These are phyloP conservation scores for Chrysopogon serrulatus DNA, from an alignment of 176 grass and related monocot species.

Conservation along the genomic window DNA sequence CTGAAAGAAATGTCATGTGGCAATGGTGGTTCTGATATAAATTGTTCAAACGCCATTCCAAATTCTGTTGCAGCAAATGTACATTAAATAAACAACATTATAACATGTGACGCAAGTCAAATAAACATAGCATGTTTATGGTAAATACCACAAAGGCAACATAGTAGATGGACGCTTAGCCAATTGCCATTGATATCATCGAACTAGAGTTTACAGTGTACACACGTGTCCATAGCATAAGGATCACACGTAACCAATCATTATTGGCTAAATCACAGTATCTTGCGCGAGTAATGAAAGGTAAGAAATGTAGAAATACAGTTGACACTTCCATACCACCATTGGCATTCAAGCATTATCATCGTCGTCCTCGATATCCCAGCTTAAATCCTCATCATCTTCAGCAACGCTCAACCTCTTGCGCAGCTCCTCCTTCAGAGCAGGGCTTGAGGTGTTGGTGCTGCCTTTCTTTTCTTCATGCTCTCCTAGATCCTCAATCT, in stretches of 20 bases:
- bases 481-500: slow-evolving; percentile 92
- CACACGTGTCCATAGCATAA: slow-evolving; percentile 43
- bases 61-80: not conserved
- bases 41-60: not conserved
- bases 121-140: not conserved
- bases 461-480: slow-evolving; percentile 55
- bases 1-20: not conserved
- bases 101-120: not conserved
- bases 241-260: slow-evolving; percentile 32
- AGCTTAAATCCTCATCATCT: slow-evolving; percentile 94
- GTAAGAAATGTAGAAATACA: slow-evolving; percentile 29
- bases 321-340: slow-evolving; percentile 23
- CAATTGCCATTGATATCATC: slow-evolving; percentile 20
- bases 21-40: not conserved
- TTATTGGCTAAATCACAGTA: slow-evolving; percentile 45
- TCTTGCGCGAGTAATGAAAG: slow-evolving; percentile 30
- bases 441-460: slow-evolving; percentile 24
- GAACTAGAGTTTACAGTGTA: slow-evolving; percentile 27
- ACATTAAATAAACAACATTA: not conserved
- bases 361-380: slow-evolving; percentile 96
- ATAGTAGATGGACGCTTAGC: not conserved
- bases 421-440: slow-evolving; percentile 57
- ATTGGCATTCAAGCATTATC: slow-evolving; percentile 30
- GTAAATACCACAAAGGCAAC: not conserved
- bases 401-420: slow-evolving; percentile 70